A percentile compares a stretch with the other conserved stretches of the same genome.
Evolutionary conservation across 768 basidiomycete species (phyloP).

Genomic region (Suillus discolor): DNA sequence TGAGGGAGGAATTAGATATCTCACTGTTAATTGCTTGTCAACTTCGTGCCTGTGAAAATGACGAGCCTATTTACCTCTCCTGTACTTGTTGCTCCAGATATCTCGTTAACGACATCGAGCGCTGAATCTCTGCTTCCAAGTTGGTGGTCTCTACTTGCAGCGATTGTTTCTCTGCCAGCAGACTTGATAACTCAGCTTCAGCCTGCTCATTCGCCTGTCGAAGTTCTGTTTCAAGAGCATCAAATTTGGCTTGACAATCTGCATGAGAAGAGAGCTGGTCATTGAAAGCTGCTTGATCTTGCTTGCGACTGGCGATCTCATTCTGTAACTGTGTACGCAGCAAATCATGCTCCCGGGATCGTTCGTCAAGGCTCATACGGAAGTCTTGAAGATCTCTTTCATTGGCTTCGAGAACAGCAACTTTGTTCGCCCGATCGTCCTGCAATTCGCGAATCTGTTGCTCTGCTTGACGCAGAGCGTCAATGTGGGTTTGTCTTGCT

Average conservation of each 20-base stretch:
- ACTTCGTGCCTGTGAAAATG: conserved; percentile 13
- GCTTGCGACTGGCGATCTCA: conserved; percentile 36
- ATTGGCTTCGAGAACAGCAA: conserved; percentile 35
- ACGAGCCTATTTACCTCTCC: conserved; percentile 50
- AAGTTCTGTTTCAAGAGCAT: conserved; percentile 38
- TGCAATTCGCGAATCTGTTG: conserved; percentile 29
- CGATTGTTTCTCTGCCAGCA: conserved; percentile 52
- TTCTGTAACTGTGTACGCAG: conserved; percentile 43
- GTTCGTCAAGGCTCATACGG: conserved; percentile 42
- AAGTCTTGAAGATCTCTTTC: conserved; percentile 35
- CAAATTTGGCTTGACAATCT: conserved; percentile 30
- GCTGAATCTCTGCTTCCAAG: conserved; percentile 67
- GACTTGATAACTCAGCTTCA: conserved; percentile 34
- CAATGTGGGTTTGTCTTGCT: conserved; percentile 33
- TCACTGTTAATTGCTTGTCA: conserved; percentile 42
- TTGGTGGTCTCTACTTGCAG: conserved; percentile 59
- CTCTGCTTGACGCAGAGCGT: conserved; percentile 27
- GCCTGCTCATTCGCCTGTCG: conserved; percentile 41
- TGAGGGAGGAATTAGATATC: conserved; percentile 40
- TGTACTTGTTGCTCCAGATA: conserved; percentile 65
- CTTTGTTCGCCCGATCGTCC: conserved; percentile 22
- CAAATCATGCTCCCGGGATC: conserved; percentile 32
- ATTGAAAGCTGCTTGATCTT: conserved; percentile 32
- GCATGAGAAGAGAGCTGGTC: conserved; percentile 29
- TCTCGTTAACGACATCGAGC: conserved; percentile 58